Base-by-base conservation (phyloP, 2,329 filamentous ascomycete genomes). In the Ceratocystis colombiana region DNA sequence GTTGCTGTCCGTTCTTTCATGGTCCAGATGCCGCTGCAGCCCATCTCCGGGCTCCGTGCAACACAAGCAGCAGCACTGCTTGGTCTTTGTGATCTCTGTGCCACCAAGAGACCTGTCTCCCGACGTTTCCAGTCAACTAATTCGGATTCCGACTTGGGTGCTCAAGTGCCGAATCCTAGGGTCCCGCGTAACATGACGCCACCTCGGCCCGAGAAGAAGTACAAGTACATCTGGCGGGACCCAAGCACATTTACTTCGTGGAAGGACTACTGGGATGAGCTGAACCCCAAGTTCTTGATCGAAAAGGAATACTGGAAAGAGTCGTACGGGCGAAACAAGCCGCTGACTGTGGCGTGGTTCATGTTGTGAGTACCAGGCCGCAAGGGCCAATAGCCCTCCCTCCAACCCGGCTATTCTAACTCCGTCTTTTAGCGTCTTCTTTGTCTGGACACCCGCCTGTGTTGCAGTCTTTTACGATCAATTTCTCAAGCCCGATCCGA, bases 251-350 rank as follows among this genome's bases (percentile, higher is more conserved):
- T 65, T 22, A 66, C 61, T 5, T 63, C 59, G 3, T 62, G 57
- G 57, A 53, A 62, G 22, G 57, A 66, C 41, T 57, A 63, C 33
- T 53, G 46, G 45, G 65, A 62, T 20, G 65, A 53, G 46, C 33
- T 66, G n/a, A 66, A 66, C 45, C 65, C 65, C 45, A 66, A 66
- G 33, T 66, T 61, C 45, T 28, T 66, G 17, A 57, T 66, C 33
- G 65, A 66, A 30, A 66, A 59, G 41, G 65, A 62, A 20, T 66
- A 66, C 46, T 66, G 65, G 65, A 62, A 62, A 48, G 61, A 66
- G 37, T 63, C 65, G 30, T 66, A 62, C 33, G 57, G 46, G 20
- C 28, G 46, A 44, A 62, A 62, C 28, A 66, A 59, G 46, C 57
- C 61, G 20, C 45, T 64, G 37, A 64, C 66, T 12, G 30, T 64